These are phyloP conservation scores for Globisporangium irregulare DNA, from an alignment of 352 stramenopile species.

Conservation along the genomic window DNA sequence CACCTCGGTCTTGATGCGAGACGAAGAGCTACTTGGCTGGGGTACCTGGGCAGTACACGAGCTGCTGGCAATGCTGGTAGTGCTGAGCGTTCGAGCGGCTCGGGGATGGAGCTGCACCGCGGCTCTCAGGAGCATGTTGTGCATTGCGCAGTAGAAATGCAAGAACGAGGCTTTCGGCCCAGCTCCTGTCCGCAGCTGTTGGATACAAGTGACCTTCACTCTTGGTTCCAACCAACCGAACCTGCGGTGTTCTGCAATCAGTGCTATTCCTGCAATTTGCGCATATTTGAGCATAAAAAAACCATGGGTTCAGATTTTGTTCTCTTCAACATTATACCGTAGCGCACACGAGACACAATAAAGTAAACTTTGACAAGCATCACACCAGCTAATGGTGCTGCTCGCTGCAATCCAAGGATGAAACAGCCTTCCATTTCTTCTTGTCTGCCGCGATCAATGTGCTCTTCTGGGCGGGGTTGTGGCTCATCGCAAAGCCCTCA, in stretches of 20 bases:
- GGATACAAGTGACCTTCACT: neutral
- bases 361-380: neutral
- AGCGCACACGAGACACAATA: neutral
- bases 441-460: neutral
- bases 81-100: neutral
- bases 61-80: constrained; percentile 11
- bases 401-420: neutral
- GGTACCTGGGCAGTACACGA: neutral
- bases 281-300: neutral
- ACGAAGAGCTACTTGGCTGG: neutral
- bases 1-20: constrained; percentile 10
- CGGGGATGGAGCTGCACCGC: neutral
- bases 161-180: neutral
- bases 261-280: neutral
- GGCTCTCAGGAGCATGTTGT: neutral
- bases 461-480: neutral
- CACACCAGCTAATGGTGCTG: neutral
- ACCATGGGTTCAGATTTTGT: neutral
- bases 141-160: neutral
- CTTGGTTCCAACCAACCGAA: neutral
- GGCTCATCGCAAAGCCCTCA: neutral
- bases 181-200: neutral
- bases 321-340: neutral
- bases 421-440: neutral
- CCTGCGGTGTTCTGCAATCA: neutral